Evolutionary conservation across 169 alveolate species (phyloP).

Genomic region (Plasmodium reichenowi): DNA sequence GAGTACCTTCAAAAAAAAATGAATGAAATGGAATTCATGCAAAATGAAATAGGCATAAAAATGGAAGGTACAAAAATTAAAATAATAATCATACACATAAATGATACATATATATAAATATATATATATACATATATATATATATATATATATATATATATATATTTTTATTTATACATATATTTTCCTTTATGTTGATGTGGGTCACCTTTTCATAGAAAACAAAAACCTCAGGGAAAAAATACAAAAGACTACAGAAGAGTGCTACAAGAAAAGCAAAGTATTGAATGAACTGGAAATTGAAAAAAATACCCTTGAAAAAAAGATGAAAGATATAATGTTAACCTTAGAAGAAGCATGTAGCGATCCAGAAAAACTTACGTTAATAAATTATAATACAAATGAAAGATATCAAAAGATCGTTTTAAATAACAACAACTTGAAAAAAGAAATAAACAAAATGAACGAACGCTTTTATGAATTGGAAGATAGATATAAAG

Average conservation of each 20-base stretch:
- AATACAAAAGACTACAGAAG: slow-evolving; percentile 13
- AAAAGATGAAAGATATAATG: slow-evolving; percentile 45
- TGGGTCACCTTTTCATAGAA: slow-evolving; percentile 1
- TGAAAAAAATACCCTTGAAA: slow-evolving; percentile 31
- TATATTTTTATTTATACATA: neutral
- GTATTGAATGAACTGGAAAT: slow-evolving; percentile 3
- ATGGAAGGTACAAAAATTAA: slow-evolving; percentile 42
- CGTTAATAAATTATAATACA: slow-evolving; percentile 42
- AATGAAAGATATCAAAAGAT: slow-evolving; percentile 60
- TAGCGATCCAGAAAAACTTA: slow-evolving; percentile 39
- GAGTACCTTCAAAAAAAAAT: slow-evolving; percentile 54
- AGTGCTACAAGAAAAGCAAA: slow-evolving; percentile 29
- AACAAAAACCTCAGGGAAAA: slow-evolving; percentile 17
- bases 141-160: neutral
- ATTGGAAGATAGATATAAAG: slow-evolving; percentile 51
- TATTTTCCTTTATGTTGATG: neutral
- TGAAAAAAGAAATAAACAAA: slow-evolving; percentile 39
- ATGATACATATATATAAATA: neutral
- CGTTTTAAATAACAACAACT: slow-evolving; percentile 29
- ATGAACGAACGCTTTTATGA: slow-evolving; percentile 51
- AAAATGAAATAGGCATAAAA: slow-evolving; percentile 23
- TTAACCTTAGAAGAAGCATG: slow-evolving; percentile 52
- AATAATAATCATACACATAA: neutral
- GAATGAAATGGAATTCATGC: slow-evolving; percentile 28
- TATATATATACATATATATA: neutral